Evolutionary conservation across 768 basidiomycete genomes (phyloP), one percentile per base, ranked within the genome.

Genomic region (Dioszegia crocea): DNA sequence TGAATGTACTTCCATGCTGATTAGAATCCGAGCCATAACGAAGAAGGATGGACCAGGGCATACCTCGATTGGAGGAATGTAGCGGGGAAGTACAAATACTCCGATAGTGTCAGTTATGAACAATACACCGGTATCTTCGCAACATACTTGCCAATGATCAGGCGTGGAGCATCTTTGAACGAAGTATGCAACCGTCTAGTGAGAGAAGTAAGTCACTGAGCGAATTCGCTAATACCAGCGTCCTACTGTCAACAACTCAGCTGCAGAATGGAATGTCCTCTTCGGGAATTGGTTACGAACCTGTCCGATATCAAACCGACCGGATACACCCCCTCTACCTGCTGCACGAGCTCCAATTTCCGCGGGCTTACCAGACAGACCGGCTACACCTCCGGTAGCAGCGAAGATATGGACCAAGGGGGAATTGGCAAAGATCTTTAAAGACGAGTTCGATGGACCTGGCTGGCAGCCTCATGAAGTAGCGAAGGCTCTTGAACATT

Each of bases 261-360:
- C 16, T 5, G 6, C 51, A 11, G 38, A 40, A 11, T 53, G 51
- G 51, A 26, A 40, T 17, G 26, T 26, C 10, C 38, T 39, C n/a
- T 53, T 53, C 40, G 51, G 51, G 1, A 53, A 53, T 27, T 53
- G 51, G 51, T 23, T 53, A 16, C n/a, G 51, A 9, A 24, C 9
- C 12, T n/a, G 8, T 14, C 33, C 33, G 33, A 6, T 33, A 33
- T 14, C 33, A 33, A 14, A 33, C 33, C 33, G 33, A 6, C 8
- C 33, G 14, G 14, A 6, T 33, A 33, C 33, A 33, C 33, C 33
- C 14, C 33, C 33, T 33, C 6, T 21, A 21, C 40, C 40, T 43
- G 40, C 40, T 29, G 16, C 47, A 8, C 47, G 26, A 6, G 26
- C 47, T 4, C 47, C 47, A 43, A 9, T 14, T 33, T 6, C 33